Evolutionary conservation across 805 yeast genomes (phyloP), one percentile per base, ranked within the genome.

Genomic region (Starmera quercuum): DNA sequence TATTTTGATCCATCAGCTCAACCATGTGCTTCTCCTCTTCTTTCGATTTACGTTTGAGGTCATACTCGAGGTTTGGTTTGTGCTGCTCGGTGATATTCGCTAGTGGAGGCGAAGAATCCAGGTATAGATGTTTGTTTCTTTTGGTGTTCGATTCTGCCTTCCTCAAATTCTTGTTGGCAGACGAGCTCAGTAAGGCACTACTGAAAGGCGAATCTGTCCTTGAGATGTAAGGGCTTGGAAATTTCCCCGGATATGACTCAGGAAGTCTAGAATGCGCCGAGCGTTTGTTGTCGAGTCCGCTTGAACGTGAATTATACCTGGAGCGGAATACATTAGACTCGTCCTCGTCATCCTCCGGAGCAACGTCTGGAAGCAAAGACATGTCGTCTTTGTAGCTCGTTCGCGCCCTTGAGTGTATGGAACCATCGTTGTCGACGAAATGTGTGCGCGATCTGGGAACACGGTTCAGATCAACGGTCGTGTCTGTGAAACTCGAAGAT

Each of bases 1-100:
- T 51, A 38, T 60, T 46, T 15, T 38, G 32, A 33, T 54, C 49
- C 31, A 56, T 30, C 26, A 50, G 45, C 16, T 49, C 46, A n/a
- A n/a, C n/a, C 31, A 52, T 26, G 8, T 51, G 36, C 5, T 40
- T 36, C 11, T 33, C 8, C 4, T 8, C 14, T 15, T 33, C 32
- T n/a, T n/a, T n/a, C n/a, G n/a, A n/a, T n/a, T n/a, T n/a, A n/a
- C n/a, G n/a, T n/a, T n/a, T n/a, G n/a, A n/a, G n/a, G n/a, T n/a
- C n/a, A n/a, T n/a, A n/a, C n/a, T n/a, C n/a, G n/a, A n/a, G n/a
- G n/a, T n/a, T n/a, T n/a, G n/a, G n/a, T n/a, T 26, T 7, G 4
- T 26, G 14, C 23, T 23, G 19, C n/a, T 16, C 7, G 6, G 24
- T 29, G 20, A 11, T 27, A 13, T 21, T 5, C 10, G 17, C 39